Conservation (phyloP, 2,329 filamentous ascomycete genomes). For the Fusarium cyanostomum region DNA sequence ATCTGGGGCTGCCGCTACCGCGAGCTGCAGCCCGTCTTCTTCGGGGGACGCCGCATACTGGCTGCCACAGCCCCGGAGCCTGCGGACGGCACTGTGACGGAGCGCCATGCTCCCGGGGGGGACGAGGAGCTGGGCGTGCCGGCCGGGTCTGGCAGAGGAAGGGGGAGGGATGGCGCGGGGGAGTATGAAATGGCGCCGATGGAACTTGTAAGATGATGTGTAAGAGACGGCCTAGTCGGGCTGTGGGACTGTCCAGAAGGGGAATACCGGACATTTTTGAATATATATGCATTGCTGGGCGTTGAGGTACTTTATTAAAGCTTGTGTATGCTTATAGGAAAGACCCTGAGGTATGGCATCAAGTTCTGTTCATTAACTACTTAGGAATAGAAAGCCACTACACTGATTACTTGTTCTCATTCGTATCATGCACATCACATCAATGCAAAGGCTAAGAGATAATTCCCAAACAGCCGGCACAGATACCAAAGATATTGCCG, state of each 20-base stretch:
- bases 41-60: slow-evolving; percentile 68
- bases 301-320: slow-evolving; percentile 40
- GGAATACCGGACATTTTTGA: slow-evolving; percentile 27
- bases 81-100: slow-evolving; percentile 26
- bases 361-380: neutral
- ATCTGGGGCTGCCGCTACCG: slow-evolving; percentile 93
- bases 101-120: slow-evolving; percentile 33
- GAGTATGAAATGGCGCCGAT: slow-evolving; percentile 73
- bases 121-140: slow-evolving; percentile 62
- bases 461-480: neutral
- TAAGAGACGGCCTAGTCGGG: neutral
- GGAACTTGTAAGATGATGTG: slow-evolving; percentile 37
- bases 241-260: no score
- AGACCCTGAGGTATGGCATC: neutral
- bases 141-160: slow-evolving; percentile 60
- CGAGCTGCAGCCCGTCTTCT: slow-evolving; percentile 87
- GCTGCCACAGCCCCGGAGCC: slow-evolving; percentile 41
- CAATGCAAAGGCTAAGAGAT: neutral
- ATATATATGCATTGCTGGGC: slow-evolving; percentile 49
- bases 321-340: slow-evolving; percentile 11
- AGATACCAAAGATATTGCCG: neutral
- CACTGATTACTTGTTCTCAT: no score
- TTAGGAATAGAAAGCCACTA: no score
- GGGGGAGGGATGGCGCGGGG: slow-evolving; percentile 63
- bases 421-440: no score